A percentile compares a stretch with the other conserved stretches of the same genome.
Conservation (phyloP, 208 protist species). For the Porcisia deanei region DNA sequence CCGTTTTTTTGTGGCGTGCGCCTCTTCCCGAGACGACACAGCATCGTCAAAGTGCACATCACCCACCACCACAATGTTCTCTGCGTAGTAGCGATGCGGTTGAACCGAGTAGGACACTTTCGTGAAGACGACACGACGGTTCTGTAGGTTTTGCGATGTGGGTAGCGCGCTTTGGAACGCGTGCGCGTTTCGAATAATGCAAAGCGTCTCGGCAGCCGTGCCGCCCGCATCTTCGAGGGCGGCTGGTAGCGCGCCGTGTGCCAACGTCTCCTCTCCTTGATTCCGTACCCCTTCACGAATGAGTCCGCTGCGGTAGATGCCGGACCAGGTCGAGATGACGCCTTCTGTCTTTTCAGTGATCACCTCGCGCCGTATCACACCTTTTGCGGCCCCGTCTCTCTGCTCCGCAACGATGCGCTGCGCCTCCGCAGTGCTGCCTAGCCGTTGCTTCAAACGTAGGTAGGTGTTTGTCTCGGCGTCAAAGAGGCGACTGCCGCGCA, state of each 20-base stretch:
- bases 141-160: constrained; percentile 63
- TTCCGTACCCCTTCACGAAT: constrained; percentile 35
- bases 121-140: constrained; percentile 61
- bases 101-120: constrained; percentile 69
- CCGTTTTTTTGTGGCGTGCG: constrained; percentile 40
- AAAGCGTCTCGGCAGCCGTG: constrained; percentile 26
- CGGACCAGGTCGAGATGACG: constrained; percentile 72
- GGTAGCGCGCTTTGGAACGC: constrained; percentile 82
- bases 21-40: constrained; percentile 39
- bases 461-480: constrained; percentile 65
- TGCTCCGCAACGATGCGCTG: constrained; percentile 42
- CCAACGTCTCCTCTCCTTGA: background rate
- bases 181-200: constrained; percentile 79
- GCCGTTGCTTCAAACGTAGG: constrained; percentile 46
- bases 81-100: constrained; percentile 65
- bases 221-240: background rate
- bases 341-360: constrained; percentile 36
- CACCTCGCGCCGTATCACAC: constrained; percentile 36
- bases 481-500: constrained; percentile 72
- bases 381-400: constrained; percentile 22
- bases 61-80: constrained; percentile 64
- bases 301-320: constrained; percentile 78
- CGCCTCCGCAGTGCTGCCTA: constrained; percentile 55
- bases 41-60: constrained; percentile 52
- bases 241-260: constrained; percentile 11